Conservation (phyloP, 2,329 filamentous ascomycete species). For the Akanthomyces uredinophilus region DNA sequence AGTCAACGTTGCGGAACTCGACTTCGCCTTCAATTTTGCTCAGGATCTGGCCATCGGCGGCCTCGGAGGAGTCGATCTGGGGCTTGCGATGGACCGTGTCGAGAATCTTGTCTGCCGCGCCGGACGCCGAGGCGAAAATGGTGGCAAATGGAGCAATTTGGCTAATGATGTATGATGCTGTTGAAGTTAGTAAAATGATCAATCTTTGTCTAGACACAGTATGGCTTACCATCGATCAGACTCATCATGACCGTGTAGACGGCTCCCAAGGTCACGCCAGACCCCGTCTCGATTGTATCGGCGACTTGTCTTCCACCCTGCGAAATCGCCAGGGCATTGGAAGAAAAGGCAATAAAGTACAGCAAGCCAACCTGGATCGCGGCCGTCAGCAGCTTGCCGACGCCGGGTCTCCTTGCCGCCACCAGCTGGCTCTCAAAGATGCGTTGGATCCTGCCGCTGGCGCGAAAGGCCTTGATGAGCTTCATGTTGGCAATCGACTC, state of each 20-base stretch:
- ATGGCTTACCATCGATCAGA: conserved; percentile 42
- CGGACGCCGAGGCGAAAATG: conserved; percentile 49
- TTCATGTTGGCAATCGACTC: conserved; percentile 49
- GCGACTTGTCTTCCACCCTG: conserved; percentile 47
- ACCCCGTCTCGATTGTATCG: conserved; percentile 23
- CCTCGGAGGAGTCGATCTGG: conserved; percentile 32
- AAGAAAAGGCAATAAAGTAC: conserved; percentile 61
- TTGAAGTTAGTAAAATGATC: not conserved
- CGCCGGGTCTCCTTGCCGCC: conserved; percentile 40
- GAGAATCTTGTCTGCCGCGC: conserved; percentile 48
- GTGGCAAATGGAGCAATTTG: conserved; percentile 55
- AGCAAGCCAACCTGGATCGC: conserved; percentile 57
- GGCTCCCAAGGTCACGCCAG: conserved; percentile 39
- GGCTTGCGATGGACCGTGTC: conserved; percentile 47
- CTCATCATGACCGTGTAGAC: conserved; percentile 52
- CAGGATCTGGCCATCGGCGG: conserved; percentile 33
- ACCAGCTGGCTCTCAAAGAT: conserved; percentile 41
- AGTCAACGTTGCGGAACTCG: conserved; percentile 31
- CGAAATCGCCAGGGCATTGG: conserved; percentile 62
- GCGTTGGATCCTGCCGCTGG: conserved; percentile 45
- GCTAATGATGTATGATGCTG: conserved; percentile 50
- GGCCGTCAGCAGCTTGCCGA: conserved; percentile 51
- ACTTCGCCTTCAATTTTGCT: conserved; percentile 17
- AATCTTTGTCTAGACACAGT: not conserved
- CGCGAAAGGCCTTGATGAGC: conserved; percentile 53